These are phyloP conservation scores for Fusarium sp. DNA, from an alignment of 2,329 filamentous ascomycete genomes.

Conservation along the genomic window DNA sequence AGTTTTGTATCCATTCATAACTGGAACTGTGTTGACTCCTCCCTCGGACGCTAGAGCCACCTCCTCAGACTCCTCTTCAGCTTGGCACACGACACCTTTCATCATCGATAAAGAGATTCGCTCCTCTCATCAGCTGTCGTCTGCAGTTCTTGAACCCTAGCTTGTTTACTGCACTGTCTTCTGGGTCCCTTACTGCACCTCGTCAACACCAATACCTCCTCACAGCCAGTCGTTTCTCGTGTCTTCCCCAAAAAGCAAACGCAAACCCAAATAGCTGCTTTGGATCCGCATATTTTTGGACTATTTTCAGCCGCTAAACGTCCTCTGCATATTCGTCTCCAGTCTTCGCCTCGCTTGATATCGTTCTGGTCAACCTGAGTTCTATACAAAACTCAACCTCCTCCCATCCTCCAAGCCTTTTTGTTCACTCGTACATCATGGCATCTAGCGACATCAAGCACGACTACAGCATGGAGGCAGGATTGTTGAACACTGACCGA, in stretches of 20 bases:
- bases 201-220: slow-evolving; percentile 34
- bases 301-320: slow-evolving; percentile 41
- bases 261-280: slow-evolving; percentile 32
- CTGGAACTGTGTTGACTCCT: slow-evolving; percentile 15
- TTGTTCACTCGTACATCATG: slow-evolving; percentile 32
- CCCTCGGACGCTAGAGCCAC: slow-evolving; percentile 40
- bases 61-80: slow-evolving; percentile 30
- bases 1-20: slow-evolving; percentile 23
- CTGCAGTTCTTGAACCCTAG: slow-evolving; percentile 35
- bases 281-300: slow-evolving; percentile 37
- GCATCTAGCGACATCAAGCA: slow-evolving; percentile 40
- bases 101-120: slow-evolving; percentile 46
- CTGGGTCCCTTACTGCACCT: slow-evolving; percentile 30
- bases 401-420: slow-evolving; percentile 23
- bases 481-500: slow-evolving; percentile 45
- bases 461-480: slow-evolving; percentile 47
- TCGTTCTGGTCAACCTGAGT: slow-evolving; percentile 27
- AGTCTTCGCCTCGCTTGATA: slow-evolving; percentile 34
- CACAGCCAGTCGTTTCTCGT: slow-evolving; percentile 42
- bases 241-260: slow-evolving; percentile 34
- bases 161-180: slow-evolving; percentile 35
- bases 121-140: slow-evolving; percentile 36
- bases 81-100: slow-evolving; percentile 43
- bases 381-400: slow-evolving; percentile 43
- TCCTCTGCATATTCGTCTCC: slow-evolving; percentile 38